Percentiles rank a stretch among this genome's conserved stretches.
Evolutionary conservation across 495 filamentous ascomycete species (phyloP).

Genomic region (Penicillium longicatenatum): DNA sequence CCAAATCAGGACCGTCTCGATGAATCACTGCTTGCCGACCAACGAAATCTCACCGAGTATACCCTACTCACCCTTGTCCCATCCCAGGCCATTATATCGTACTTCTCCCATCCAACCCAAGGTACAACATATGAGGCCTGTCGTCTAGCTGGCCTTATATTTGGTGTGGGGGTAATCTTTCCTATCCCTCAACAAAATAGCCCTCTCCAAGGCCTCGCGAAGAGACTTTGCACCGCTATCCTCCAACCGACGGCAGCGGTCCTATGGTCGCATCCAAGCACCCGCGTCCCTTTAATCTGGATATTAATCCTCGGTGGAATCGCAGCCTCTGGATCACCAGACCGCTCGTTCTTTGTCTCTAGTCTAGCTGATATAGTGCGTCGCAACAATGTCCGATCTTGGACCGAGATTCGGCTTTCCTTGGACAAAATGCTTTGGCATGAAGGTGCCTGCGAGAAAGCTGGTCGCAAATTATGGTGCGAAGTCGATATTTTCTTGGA

Average conservation of each 20-base stretch:
- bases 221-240: slow-evolving; percentile 26
- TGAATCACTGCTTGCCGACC: slow-evolving; percentile 35
- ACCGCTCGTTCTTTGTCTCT: slow-evolving; percentile 36
- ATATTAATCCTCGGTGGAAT: slow-evolving; percentile 41
- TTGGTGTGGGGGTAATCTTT: slow-evolving; percentile 41
- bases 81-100: slow-evolving; percentile 18
- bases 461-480: slow-evolving; percentile 32
- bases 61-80: slow-evolving; percentile 34
- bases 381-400: slow-evolving; percentile 24
- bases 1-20: slow-evolving; percentile 17
- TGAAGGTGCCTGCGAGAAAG: slow-evolving; percentile 35
- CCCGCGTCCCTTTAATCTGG: slow-evolving; percentile 35
- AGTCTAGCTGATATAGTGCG: slow-evolving; percentile 22
- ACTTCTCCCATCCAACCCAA: slow-evolving; percentile 19
- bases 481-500: slow-evolving; percentile 13
- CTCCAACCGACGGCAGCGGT: slow-evolving; percentile 8
- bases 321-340: slow-evolving; percentile 25
- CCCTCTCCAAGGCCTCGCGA: slow-evolving; percentile 31
- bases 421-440: slow-evolving; percentile 39
- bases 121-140: slow-evolving; percentile 40
- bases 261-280: slow-evolving; percentile 28
- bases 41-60: slow-evolving; percentile 41
- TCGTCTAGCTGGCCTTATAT: slow-evolving; percentile 38
- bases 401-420: slow-evolving; percentile 24
- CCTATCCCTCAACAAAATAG: slow-evolving; percentile 42